A percentile compares a stretch with the other conserved stretches of the same genome.
These are phyloP conservation scores for Tylopilus balloui DNA, from an alignment of 768 basidiomycete species.

Conservation along the genomic window DNA sequence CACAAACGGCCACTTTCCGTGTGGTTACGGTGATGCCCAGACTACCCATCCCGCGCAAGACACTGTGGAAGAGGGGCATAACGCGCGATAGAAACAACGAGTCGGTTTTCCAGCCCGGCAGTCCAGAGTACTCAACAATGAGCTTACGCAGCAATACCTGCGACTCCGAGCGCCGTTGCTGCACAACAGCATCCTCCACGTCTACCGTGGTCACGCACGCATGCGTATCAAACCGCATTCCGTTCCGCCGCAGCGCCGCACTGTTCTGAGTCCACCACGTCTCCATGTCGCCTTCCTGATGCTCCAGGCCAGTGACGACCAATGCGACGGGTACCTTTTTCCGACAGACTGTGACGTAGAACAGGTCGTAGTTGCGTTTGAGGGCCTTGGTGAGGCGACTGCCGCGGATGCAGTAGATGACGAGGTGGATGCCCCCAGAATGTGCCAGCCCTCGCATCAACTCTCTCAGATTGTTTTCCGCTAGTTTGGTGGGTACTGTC, in stretches of 20 bases:
- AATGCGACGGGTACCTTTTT: too few species aligned
- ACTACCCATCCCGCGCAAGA: neutral
- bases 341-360: too few species aligned
- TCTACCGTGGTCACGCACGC: slow-evolving; percentile 11
- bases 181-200: neutral
- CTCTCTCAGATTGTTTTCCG: too few species aligned
- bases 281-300: too few species aligned
- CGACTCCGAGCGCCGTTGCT: neutral
- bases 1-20: slow-evolving; percentile 3
- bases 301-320: too few species aligned
- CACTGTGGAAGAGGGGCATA: neutral
- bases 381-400: too few species aligned
- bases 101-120: neutral
- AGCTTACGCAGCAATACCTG: neutral
- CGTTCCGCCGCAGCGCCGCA: slow-evolving; percentile 17
- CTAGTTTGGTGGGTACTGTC: too few species aligned
- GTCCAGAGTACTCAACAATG: neutral
- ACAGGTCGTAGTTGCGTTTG: too few species aligned
- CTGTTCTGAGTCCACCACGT: slow-evolving; percentile 17
- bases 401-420: too few species aligned
- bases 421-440: too few species aligned
- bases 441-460: too few species aligned
- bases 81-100: neutral
- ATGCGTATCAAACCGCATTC: slow-evolving; percentile 29
- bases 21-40: neutral